These are phyloP conservation scores for Chytridium lagenaria DNA, from an alignment of 371 early-diverging fungal species.

Conservation along the genomic window DNA sequence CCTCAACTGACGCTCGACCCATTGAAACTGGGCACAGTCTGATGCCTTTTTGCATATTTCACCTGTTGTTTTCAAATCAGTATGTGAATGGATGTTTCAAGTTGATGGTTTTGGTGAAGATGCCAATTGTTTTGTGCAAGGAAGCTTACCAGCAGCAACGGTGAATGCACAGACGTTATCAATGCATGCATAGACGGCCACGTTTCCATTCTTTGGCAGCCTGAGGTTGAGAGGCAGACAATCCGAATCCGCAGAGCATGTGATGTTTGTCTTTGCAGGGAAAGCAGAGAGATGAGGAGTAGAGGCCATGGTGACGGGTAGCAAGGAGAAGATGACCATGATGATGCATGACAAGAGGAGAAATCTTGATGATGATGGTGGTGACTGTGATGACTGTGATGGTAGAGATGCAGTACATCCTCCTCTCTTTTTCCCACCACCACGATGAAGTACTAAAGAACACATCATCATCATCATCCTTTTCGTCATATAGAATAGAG, in stretches of 20 bases:
- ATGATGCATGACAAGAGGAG: neutral
- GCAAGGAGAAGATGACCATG: neutral
- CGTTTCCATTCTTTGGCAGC: constrained; percentile 10
- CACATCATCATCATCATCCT: too few relatives aligned
- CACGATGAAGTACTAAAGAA: too few relatives aligned
- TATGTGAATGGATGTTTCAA: neutral
- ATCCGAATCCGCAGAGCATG: constrained; percentile 28
- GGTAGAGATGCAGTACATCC: too few relatives aligned
- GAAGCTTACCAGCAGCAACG: constrained; percentile 50
- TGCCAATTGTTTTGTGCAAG: too few relatives aligned
- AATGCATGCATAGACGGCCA: constrained; percentile 52
- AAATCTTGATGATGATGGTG: neutral
- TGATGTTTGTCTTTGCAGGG: constrained; percentile 14
- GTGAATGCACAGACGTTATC: constrained; percentile 43
- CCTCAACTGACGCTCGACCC: constrained; percentile 35
- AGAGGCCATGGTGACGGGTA: neutral
- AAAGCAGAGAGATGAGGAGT: neutral
- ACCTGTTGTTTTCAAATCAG: constrained; percentile 38
- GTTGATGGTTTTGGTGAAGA: neutral
- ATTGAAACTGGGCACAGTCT: constrained; percentile 67
- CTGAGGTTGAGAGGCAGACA: constrained; percentile 25
- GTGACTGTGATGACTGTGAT: neutral
- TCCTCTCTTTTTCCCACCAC: too few relatives aligned
- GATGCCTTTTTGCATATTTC: constrained; percentile 52
- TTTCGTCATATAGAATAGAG: too few relatives aligned